Evolutionary conservation across 2,329 filamentous ascomycete species (phyloP).

Genomic region (Pezicula carpinea): DNA sequence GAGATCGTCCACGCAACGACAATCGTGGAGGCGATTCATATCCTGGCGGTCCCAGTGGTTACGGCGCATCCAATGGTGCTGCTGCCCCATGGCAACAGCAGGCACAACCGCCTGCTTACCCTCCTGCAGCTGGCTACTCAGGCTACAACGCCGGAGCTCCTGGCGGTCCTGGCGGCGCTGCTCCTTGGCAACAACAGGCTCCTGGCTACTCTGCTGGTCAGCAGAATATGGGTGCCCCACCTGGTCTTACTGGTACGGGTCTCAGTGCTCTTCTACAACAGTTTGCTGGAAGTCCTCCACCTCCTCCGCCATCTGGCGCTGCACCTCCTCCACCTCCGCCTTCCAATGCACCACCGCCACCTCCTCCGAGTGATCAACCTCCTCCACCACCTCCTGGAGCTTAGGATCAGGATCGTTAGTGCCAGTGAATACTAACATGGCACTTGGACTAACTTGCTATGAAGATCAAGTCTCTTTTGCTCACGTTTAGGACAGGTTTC

Average conservation of each 20-base stretch:
- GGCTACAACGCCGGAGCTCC: constrained; percentile 37
- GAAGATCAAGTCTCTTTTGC: background rate
- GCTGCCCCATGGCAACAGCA: background rate
- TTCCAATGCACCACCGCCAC: constrained; percentile 56
- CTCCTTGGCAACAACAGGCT: constrained; percentile 39
- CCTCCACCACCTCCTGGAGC: constrained; percentile 55
- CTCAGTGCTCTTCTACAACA: constrained; percentile 65
- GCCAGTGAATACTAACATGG: background rate
- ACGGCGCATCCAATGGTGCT: background rate
- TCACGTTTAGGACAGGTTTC: background rate
- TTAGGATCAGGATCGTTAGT: constrained; percentile 3
- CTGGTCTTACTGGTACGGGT: constrained; percentile 49
- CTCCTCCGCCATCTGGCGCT: constrained; percentile 50
- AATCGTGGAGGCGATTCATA: constrained; percentile 42
- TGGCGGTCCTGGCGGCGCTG: constrained; percentile 39
- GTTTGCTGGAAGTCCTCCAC: constrained; percentile 44
- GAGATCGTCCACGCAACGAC: constrained; percentile 46
- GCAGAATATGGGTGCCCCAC: constrained; percentile 41
- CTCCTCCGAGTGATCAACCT: constrained; percentile 52
- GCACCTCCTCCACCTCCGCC: constrained; percentile 48
- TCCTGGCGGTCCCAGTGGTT: constrained; percentile 38
- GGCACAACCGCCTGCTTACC: constrained; percentile 20
- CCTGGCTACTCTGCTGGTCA: constrained; percentile 34
- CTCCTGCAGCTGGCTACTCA: constrained; percentile 16
- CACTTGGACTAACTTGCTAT: background rate